A percentile compares a stretch with the other conserved stretches of the same genome.
Conservation (phyloP, 495 filamentous ascomycete genomes). For the Talaromyces borbonicus region DNA sequence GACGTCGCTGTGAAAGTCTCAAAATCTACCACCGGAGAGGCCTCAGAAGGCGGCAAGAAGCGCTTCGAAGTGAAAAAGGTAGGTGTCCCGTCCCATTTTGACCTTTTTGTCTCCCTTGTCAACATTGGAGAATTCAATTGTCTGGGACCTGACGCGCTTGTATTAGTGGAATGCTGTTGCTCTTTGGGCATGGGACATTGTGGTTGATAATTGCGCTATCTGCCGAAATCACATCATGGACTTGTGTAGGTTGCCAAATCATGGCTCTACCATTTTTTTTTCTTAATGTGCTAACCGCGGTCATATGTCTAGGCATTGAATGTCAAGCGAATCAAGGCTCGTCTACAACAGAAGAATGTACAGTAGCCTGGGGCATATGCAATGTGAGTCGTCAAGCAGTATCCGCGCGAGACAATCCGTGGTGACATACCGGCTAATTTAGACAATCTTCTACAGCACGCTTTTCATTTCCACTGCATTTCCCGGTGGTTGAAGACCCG, state of each 20-base stretch:
- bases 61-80: conserved; percentile 99
- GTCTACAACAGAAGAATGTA: conserved; percentile 95
- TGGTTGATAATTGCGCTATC: conserved; percentile 99
- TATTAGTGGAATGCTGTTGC: conserved; percentile 99
- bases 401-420: no score
- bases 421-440: no score
- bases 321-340: conserved; percentile 99
- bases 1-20: conserved; percentile 41
- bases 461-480: conserved; percentile 99
- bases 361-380: conserved; percentile 98
- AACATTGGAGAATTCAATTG: no score
- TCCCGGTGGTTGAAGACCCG: conserved; percentile 99
- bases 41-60: conserved; percentile 71
- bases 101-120: no score
- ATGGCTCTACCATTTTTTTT: neutral
- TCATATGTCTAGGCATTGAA: conserved; percentile 66
- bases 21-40: conserved; percentile 42
- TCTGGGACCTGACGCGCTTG: no score
- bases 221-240: conserved; percentile 99
- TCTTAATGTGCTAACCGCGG: neutral
- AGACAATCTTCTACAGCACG: no score
- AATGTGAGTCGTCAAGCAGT: conserved; percentile 56
- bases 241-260: conserved; percentile 73
- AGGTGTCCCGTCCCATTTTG: conserved; percentile 11
- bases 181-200: conserved; percentile 99